Base-by-base conservation (phyloP, 306 rosid genomes). In the Ochetophila trinervis region DNA sequence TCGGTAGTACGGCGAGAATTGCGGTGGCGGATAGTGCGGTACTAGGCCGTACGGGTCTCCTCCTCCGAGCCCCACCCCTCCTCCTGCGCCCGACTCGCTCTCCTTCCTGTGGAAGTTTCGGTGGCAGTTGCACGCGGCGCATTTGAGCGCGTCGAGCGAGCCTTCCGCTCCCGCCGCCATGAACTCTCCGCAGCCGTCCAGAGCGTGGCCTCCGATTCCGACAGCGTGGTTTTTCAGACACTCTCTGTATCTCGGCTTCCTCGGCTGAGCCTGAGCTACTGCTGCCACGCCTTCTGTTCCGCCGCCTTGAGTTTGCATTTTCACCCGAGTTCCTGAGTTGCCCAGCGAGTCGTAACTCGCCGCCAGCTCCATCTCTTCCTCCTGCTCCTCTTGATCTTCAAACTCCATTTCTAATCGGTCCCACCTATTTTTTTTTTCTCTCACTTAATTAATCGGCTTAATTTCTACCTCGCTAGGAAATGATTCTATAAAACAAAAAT, bases 51-150 rank as follows among this genome's bases (percentile, higher is more conserved):
- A 84, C 0, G 81, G 86, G n/a, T 81, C 89, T 0, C n/a, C n/a
- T n/a, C n/a, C n/a, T n/a, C 65, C 65, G 1, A 24, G 44, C 11
- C 58, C 19, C 3, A 44, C 40, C 0, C 58, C 50, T 5, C 47
- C 18, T 6, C 51, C 60, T 11, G 40, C 20, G 37, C n/a, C n/a
- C n/a, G n/a, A n/a, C n/a, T n/a, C n/a, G n/a, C n/a, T 68, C 53
- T 87, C 96, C 22, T 84, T 85, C 6, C 98, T 91, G 81, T 92
- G 98, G 85, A 92, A 92, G 73, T 87, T 92, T 6, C 98, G 95
- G 88, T 92, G 98, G 70, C 98, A 92, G 93, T 74, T 78, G 53
- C 98, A 92, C 34, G 98, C 98, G 42, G 98, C 98, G 76, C 98
- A 92, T 73, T 89, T 87, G 13, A 92, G 95, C 0, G 77, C 90